Base-by-base conservation (phyloP, 805 yeast species). In the Kodamaea kaohsiungensis region DNA sequence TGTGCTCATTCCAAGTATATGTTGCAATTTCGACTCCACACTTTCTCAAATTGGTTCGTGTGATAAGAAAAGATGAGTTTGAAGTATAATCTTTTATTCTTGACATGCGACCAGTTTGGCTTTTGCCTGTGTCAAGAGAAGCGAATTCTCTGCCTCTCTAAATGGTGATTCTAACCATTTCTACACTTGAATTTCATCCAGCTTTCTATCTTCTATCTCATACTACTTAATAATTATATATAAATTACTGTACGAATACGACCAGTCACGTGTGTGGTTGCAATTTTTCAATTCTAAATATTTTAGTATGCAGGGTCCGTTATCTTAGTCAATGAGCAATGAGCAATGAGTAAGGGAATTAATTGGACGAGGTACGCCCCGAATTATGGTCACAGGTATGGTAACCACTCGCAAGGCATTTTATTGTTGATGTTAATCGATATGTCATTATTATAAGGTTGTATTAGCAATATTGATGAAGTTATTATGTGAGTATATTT, bases 211-310 rank as follows among this genome's bases (percentile, higher is more conserved):
- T 30, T 12, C 10, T 5, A 30, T 10, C 13, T 30, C 10, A 2
- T 2, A 12, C 12, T 30, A 8, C 10, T 30, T 22, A 22, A 4
- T 22, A 22, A 22, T 22, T 22, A 22, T 30, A 30, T 30, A 30
- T 30, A 30, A 30, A 30, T 30, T 30, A 12, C 35, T 4, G 3
- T 12, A 30, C n/a, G 25, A 30, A 30, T 8, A 30, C 35, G 35
- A 5, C 8, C 10, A 49, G 45, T 56, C 71, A 67, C 71, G 71
- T 67, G 71, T 46, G 45, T 45, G 62, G 68, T 62, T 62, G 69
- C 66, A 61, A 65, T 64, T 38, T 22, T 38, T 40, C 35, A 30
- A 2, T 30, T 30, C 25, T 6, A 3, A 22, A 22, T n/a, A n/a
- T 22, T 30, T 12, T 30, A 30, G 35, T 30, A 30, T 30, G 35